Evolutionary conservation across 352 stramenopile species (phyloP), one percentile per base, ranked within the genome.

Genomic region (Phytophthora nicotianae): DNA sequence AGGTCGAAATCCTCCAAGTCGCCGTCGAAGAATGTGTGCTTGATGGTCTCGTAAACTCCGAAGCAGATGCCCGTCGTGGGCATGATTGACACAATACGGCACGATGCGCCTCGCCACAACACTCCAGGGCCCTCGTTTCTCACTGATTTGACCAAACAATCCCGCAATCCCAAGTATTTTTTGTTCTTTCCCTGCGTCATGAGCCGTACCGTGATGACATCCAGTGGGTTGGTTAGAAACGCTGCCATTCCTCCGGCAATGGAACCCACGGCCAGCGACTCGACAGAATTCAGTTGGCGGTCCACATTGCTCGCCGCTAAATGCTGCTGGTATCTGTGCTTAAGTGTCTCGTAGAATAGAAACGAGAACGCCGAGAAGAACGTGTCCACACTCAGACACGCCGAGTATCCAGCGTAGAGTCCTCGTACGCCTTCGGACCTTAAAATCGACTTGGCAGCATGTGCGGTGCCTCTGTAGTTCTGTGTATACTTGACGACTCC

Each of bases 21-120:
- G 26, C 81, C 81, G 45, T 89, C 35, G 45, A 90, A 90, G 47
- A 86, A 78, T 61, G 70, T 80, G 63, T 69, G 68, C 65, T 92
- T 91, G 70, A 93, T 83, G 4, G 81, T 88, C 73, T 95, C 86
- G 75, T 95, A 96, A 5, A 96, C 81, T 29, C 86, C 82, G 49
- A 96, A 96, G 69, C 81, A 93, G 49, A 96, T 88, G 27, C 84
- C 88, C 2, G 86, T 86, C 13, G 82, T 79, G 13, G 86, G 83
- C 74, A 95, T 91, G 52, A 91, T 85, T 14, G 78, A 72, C 46
- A 84, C 78, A 49, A 84, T 90, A 48, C 88, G 88, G 55, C 72
- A 87, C 3, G 62, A 74, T 13, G 80, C 81, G 24, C 88, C 88
- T 29, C 86, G 88, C 86, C 83, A 93, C 19, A 96, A 72, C 9